Conservation (phyloP, 1,284 basidiomycete genomes). For the Trichosporon sp. region DNA sequence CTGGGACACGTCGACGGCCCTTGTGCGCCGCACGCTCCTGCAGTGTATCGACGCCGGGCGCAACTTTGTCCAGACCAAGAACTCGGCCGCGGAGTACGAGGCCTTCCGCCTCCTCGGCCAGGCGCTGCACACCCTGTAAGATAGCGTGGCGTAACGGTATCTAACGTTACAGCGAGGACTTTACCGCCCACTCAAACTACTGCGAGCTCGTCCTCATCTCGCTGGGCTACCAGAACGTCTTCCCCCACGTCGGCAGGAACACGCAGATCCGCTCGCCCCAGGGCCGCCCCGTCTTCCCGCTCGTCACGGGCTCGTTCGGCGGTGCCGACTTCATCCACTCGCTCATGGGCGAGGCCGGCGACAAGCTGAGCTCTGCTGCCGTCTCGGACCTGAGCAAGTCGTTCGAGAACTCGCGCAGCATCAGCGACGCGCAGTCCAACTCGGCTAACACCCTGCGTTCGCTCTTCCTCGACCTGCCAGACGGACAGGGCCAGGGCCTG, state of each 20-base stretch:
- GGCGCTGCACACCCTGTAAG: conserved; percentile 48
- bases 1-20: conserved; percentile 85
- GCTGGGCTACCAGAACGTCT: conserved; percentile 72
- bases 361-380: conserved; percentile 59
- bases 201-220: conserved; percentile 71
- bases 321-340: conserved; percentile 80
- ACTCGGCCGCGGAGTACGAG: conserved; percentile 75
- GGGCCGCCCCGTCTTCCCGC: conserved; percentile 70
- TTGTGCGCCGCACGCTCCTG: conserved; percentile 73
- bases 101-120: conserved; percentile 72
- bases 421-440: conserved; percentile 52
- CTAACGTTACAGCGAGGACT: conserved; percentile 37
- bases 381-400: conserved; percentile 81
- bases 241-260: conserved; percentile 83
- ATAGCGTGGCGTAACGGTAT: background rate
- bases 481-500: conserved; percentile 55
- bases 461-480: conserved; percentile 59
- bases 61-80: conserved; percentile 55
- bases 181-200: conserved; percentile 84
- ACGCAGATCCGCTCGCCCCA: conserved; percentile 71
- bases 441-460: conserved; percentile 48
- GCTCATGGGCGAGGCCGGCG: conserved; percentile 53
- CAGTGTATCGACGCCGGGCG: conserved; percentile 60
- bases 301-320: conserved; percentile 86
- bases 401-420: conserved; percentile 59